Evolutionary conservation across 176 grass and related monocot genomes (phyloP), one percentile per base, ranked within the genome.

Genomic region (Avena eriantha): DNA sequence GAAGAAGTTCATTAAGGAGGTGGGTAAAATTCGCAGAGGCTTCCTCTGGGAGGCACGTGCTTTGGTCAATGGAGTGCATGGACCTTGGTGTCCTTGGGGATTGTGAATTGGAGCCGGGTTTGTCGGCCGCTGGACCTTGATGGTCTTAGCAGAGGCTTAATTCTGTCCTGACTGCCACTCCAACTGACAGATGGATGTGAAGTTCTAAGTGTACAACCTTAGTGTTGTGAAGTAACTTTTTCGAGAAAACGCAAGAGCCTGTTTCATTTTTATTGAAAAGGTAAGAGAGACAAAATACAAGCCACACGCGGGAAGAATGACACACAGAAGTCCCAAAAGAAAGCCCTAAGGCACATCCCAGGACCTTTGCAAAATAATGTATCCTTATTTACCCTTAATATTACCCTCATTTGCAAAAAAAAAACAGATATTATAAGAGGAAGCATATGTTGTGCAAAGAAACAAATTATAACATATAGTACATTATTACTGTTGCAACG

Each of bases 381-480:
- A 23, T 7, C 8, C 4, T 19, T 15, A 1, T 83, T 57, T 61
- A 34, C 39, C 39, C 39, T 41, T 41, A 41, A 41, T 41, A 41
- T 41, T 41, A 41, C 39, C 39, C 39, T 41, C 39, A 41, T 41
- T 41, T 41, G 39, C 39, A 41, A 41, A 41, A 41, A 41, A 81
- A 29, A 51, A 29, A 75, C 10, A 73, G 21, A 59, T 18, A 16
- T 61, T 8, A 59, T 46, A 58, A 45, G 58, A n/a, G 48, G 33
- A 74, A 43, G n/a, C 10, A 61, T 47, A 83, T 64, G 51, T n/a
- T 31, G 69, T 35, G 73, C 59, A 16, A 26, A 36, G 31, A 83
- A 83, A 11, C 16, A 72, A 59, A 73, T n/a, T 46, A 15, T 64
- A 58, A 73, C 15, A 31, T 48, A 74, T n/a, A 58, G 45, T 74